These are phyloP conservation scores for Fusarium sp. DNA, from an alignment of 2,329 filamentous ascomycete genomes.

Conservation along the genomic window DNA sequence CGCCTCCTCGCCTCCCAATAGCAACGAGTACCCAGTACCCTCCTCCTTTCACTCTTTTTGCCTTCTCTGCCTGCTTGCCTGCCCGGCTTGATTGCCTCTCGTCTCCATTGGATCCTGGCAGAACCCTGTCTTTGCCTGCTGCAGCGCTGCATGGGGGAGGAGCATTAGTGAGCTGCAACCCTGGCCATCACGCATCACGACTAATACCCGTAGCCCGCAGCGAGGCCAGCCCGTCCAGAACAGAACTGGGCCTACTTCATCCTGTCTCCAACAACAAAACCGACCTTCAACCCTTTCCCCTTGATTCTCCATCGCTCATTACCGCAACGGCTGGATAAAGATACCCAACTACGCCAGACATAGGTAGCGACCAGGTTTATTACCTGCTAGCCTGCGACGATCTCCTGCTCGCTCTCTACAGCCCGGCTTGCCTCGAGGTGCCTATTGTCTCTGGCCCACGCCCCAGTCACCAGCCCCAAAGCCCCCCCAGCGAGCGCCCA, in stretches of 20 bases:
- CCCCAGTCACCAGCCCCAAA: conserved; percentile 3
- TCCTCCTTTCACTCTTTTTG: background rate
- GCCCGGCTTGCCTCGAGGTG: conserved; percentile 11
- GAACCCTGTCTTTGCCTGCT: conserved; percentile 6
- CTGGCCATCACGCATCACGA: conserved; percentile 29
- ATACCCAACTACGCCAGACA: background rate
- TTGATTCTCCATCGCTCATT: background rate
- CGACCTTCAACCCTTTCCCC: background rate
- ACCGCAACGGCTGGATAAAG: background rate
- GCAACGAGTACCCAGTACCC: background rate
- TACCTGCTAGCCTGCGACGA: background rate
- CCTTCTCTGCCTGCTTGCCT: background rate
- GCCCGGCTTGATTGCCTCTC: conserved; percentile 1
- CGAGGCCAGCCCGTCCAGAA: background rate
- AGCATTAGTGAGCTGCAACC: conserved; percentile 7
- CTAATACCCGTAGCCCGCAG: conserved; percentile 13
- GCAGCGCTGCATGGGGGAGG: conserved; percentile 2
- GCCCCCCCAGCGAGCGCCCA: conserved; percentile 17
- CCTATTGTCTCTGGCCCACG: background rate
- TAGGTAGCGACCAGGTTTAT: background rate
- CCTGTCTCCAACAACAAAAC: conserved; percentile 2
- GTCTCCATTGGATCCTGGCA: background rate
- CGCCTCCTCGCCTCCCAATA: conserved; percentile 7
- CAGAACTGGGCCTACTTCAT: background rate
- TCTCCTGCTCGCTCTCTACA: background rate